Base-by-base conservation (phyloP, 176 grass and related monocot genomes). In the Secale cereale region DNA sequence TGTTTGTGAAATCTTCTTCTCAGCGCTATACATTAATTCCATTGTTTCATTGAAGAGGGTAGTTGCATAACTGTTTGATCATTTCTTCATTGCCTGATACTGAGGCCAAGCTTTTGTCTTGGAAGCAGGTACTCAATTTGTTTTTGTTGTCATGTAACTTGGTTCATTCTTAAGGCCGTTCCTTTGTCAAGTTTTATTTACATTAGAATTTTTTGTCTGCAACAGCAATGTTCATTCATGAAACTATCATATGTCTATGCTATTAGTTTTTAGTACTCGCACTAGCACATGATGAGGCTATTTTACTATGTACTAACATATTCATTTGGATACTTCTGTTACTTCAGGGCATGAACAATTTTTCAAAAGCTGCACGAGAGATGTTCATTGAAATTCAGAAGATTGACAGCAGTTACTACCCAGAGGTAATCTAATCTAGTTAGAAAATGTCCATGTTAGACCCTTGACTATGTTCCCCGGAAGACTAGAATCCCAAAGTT, bases 381-480 rank as follows among this genome's bases (percentile, higher is more conserved):
- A 80, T 98, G 83, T 98, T 98, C 28, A 54, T 80, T 83, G 89
- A 94, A 69, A 94, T 98, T 88, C 93, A 98, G 86, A 98, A 94
- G 83, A 95, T 98, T 1, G 91, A 98, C 83, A 94, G 91, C 89
- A 91, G 89, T 83, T 98, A 98, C 84, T 98, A 98, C 81, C 96
- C 96, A 60, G 96, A 98, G 96, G 96, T 98, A 78, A 57, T 9
- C 54, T 57, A 57, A 57, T 57, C 19, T 57, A 9, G 52, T 56
- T 22, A 8, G 52, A 56, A 56, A 57, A 57, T 57, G 54, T 22
- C 54, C 2, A 57, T 57, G 54, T 8, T 57, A 57, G 54, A 57
- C 20, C 20, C 54, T 57, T 57, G 19, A 57, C 20, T 57, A 2
- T 57, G 54, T 22, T 57, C 54, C 50, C 54, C 0, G 2, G 7